A percentile compares a stretch with the other conserved stretches of the same genome.
Evolutionary conservation across 1,139 yeast genomes (phyloP).

Genomic region (Suhomyces kunorum): DNA sequence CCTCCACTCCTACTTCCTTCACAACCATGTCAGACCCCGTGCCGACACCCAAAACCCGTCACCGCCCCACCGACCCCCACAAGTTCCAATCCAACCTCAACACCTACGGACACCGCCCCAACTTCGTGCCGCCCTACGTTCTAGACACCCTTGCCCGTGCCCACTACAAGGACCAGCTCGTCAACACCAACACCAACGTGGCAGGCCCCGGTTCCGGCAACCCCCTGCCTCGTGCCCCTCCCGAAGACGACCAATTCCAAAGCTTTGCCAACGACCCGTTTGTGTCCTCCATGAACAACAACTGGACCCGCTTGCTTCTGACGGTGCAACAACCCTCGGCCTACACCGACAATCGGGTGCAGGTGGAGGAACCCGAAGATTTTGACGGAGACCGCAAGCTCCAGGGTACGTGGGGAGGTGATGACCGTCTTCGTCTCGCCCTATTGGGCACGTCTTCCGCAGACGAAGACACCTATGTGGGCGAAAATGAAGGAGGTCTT

Average conservation of each 20-base stretch:
- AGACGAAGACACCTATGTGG: slow-evolving; percentile 32
- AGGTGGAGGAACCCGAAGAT: slow-evolving; percentile 23
- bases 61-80: neutral
- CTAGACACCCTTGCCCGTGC: slow-evolving; percentile 54
- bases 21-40: slow-evolving; percentile 8
- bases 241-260: slow-evolving; percentile 35
- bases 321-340: slow-evolving; percentile 41
- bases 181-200: slow-evolving; percentile 32
- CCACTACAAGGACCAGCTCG: slow-evolving; percentile 41
- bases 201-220: slow-evolving; percentile 10
- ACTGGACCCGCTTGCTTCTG: slow-evolving; percentile 40
- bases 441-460: slow-evolving; percentile 44
- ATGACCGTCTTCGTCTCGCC: slow-evolving; percentile 56
- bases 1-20: neutral
- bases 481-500: slow-evolving; percentile 19
- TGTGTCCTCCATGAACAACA: slow-evolving; percentile 37
- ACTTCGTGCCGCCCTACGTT: slow-evolving; percentile 58
- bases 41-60: slow-evolving; percentile 1
- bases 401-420: slow-evolving; percentile 68
- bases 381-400: slow-evolving; percentile 25
- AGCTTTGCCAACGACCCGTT: slow-evolving; percentile 44
- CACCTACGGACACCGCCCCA: slow-evolving; percentile 40
- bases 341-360: slow-evolving; percentile 33
- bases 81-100: slow-evolving; percentile 21
- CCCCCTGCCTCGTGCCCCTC: slow-evolving; percentile 11